Conservation (phyloP, 2,329 filamentous ascomycete species). For the Furcasterigmium sp. region DNA sequence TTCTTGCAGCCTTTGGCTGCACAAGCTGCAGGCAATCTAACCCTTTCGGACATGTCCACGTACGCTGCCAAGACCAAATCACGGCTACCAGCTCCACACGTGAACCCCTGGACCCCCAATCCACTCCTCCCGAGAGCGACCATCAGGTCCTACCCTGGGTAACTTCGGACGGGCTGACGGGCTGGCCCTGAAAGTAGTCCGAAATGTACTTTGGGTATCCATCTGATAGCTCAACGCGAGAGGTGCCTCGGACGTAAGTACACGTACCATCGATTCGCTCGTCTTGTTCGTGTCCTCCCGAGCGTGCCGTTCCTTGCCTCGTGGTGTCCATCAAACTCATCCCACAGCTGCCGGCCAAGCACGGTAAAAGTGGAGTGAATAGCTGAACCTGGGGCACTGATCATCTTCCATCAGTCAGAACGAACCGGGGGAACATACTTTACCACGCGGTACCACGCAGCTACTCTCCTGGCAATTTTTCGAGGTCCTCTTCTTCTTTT, state of each 20-base stretch:
- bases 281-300: not conserved
- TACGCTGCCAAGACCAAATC: conserved; percentile 11
- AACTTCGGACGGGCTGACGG: too few relatives aligned
- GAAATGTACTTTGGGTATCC: too few relatives aligned
- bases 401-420: not conserved
- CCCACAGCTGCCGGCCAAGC: not conserved
- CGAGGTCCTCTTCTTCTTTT: not conserved
- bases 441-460: not conserved
- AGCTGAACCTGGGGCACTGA: not conserved
- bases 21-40: conserved; percentile 12
- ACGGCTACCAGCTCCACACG: conserved; percentile 1
- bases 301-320: not conserved
- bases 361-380: not conserved
- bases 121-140: not conserved
- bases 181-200: too few relatives aligned
- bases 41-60: conserved; percentile 13
- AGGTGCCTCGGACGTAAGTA: too few relatives aligned
- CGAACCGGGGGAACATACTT: not conserved
- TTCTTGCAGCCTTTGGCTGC: conserved; percentile 1
- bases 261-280: too few relatives aligned
- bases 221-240: too few relatives aligned
- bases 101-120: conserved; percentile 1
- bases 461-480: not conserved
- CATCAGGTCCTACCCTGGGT: too few relatives aligned
- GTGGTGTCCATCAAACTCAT: not conserved